Conservation (phyloP, 345 rosid genomes). For the Camelina sativa region DNA sequence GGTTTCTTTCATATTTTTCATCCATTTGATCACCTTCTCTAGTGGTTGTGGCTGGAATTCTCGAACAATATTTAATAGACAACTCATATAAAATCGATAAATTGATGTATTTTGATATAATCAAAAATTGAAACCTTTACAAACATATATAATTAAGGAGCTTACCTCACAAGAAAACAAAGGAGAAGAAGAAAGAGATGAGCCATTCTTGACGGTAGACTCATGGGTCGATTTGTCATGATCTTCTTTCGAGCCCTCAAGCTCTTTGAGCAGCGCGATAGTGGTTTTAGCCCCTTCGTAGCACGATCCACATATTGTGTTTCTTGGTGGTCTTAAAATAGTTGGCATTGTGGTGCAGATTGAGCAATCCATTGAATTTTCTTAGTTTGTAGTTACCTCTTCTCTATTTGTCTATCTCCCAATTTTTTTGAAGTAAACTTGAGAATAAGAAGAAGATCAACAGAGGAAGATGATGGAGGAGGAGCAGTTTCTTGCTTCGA, state of each 20-base stretch:
- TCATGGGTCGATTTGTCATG: slow-evolving; percentile 26
- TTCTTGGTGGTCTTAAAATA: slow-evolving; percentile 82
- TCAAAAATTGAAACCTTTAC: background rate
- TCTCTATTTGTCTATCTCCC: background rate
- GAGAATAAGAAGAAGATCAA: slow-evolving; percentile 26
- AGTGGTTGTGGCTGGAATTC: slow-evolving; percentile 47
- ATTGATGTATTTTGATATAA: background rate
- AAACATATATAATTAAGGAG: slow-evolving; percentile 21
- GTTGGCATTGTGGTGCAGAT: slow-evolving; percentile 78
- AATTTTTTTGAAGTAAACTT: slow-evolving; percentile 3
- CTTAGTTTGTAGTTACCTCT: background rate
- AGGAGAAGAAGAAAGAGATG: slow-evolving; percentile 41
- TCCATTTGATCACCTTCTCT: slow-evolving; percentile 68
- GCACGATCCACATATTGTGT: slow-evolving; percentile 79
- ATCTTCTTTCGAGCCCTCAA: slow-evolving; percentile 49
- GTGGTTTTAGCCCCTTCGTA: slow-evolving; percentile 68
- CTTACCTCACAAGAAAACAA: slow-evolving; percentile 71
- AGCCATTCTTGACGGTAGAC: slow-evolving; percentile 28
- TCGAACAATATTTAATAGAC: background rate
- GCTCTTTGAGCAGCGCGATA: slow-evolving; percentile 58
- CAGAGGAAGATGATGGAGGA: slow-evolving; percentile 28
- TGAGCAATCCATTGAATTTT: slow-evolving; percentile 71
- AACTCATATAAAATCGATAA: background rate
- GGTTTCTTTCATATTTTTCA: slow-evolving; percentile 61
- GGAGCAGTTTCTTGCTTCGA: slow-evolving; percentile 39